Base-by-base conservation (phyloP, 2,329 filamentous ascomycete species). In the Colletotrichum camelliae region DNA sequence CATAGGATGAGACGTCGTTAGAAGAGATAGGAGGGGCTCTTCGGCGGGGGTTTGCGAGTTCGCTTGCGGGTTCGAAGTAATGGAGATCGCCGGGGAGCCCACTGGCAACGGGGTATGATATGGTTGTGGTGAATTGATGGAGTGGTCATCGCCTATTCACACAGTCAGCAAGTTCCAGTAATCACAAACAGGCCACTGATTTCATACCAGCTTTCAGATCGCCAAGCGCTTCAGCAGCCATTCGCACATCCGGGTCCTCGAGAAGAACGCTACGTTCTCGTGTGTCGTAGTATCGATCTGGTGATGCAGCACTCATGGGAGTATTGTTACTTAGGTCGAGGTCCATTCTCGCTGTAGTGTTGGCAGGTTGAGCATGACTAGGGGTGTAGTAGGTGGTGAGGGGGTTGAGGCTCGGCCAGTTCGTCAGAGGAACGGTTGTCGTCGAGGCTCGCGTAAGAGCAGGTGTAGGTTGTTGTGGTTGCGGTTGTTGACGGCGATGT, bases 1-100 rank as follows among this genome's bases (percentile, higher is more conserved):
- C 77, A 97, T 88, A 1, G 96, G 96, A 81, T 98, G 96, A 1
- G 95, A 95, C 4, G 95, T 96, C 1, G 96, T 97, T 27, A 98
- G 90, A 2, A 98, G 91, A 7, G 95, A 94, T 5, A 98, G 88
- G 7, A 98, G 89, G 1, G 96, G 97, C 83, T 98, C 96, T 7
- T 92, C 89, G 55, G 93, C 90, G 16, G 88, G 85, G 2, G 88
- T 86, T 33, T 86, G 81, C 58, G 84, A 83, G 80, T 74, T 81
- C 77, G 82, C 72, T 77, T 83, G 80, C 68, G 84, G 82, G 78
- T 81, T 81, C 76, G 73, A 75, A 85, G 85, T 15, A 80, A 81
- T 37, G 75, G 82, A 24, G 80, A 83, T 12, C 81, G 85, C 77
- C 70, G 86, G 83, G 8, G 82, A 82, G 5, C 77, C 80, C 48